Conservation (phyloP, 768 basidiomycete genomes). For the Hortiboletus flavorubellus region DNA sequence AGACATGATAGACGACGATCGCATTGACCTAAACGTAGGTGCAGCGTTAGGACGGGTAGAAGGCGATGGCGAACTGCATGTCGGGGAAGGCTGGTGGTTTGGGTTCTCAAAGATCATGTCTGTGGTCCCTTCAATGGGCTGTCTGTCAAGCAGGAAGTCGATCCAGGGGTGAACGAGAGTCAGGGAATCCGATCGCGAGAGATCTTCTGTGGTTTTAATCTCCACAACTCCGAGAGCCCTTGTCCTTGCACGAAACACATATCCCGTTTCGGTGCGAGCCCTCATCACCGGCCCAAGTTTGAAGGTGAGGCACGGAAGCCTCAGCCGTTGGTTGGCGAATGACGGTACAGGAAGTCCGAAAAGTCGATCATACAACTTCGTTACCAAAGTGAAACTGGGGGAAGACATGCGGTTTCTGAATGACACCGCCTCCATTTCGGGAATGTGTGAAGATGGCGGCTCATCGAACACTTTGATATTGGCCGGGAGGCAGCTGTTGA, state of each 20-base stretch:
- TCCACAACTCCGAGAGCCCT: background rate
- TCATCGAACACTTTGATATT: background rate
- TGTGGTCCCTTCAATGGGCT: background rate
- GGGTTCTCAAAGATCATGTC: background rate
- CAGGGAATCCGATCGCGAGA: background rate
- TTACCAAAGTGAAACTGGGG: background rate
- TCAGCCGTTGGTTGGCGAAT: background rate
- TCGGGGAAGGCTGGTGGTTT: too few relatives aligned
- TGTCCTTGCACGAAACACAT: background rate
- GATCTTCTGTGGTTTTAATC: slow-evolving; percentile 4
- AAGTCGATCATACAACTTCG: background rate
- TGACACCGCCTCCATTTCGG: background rate
- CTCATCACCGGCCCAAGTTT: background rate
- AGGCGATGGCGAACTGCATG: too few relatives aligned
- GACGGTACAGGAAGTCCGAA: background rate
- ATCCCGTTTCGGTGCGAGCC: background rate
- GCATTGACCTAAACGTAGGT: background rate
- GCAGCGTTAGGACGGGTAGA: background rate
- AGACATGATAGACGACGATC: background rate
- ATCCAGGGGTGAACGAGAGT: slow-evolving; percentile 5
- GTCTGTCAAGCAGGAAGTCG: slow-evolving; percentile 3
- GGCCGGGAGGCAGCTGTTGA: background rate
- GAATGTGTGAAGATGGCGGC: background rate
- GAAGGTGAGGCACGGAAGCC: background rate
- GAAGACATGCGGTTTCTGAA: background rate